Percentiles rank a stretch among this genome's conserved stretches.
Conservation (phyloP, 305 asterid genomes). For the Fraxinus platypoda region DNA sequence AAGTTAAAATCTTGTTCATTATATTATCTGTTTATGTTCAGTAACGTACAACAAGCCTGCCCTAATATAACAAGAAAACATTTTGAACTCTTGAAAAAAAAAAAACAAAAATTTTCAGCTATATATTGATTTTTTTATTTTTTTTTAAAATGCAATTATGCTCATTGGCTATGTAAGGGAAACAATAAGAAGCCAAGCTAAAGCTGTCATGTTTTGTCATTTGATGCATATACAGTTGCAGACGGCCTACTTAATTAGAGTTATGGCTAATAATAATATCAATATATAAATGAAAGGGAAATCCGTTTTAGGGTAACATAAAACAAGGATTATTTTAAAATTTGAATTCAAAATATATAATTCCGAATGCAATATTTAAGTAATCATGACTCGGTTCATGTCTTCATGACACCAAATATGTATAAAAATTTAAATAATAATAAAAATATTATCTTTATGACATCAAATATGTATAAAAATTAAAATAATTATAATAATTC, state of each 20-base stretch:
- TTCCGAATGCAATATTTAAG: not conserved
- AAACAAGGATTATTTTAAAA: not conserved
- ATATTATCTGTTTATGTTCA: no score
- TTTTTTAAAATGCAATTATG: not conserved
- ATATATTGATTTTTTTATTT: no score
- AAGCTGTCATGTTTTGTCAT: not conserved
- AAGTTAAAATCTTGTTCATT: no score
- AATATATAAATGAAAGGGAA: not conserved
- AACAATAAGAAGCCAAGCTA: not conserved
- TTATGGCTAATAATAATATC: not conserved
- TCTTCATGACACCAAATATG: not conserved
- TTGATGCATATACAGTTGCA: no score
- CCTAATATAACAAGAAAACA: no score
- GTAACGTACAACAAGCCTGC: no score
- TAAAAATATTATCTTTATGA: not conserved
- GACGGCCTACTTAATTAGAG: not conserved
- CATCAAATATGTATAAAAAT: not conserved
- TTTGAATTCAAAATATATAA: not conserved
- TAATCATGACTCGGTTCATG: not conserved
- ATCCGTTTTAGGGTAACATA: not conserved
- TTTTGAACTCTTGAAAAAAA: no score
- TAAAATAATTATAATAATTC: not conserved
- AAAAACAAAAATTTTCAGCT: no score
- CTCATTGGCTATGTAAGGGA: not conserved
- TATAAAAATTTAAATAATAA: no score